Evolutionary conservation across 192 early-diverging fungal genomes (phyloP), one percentile per base, ranked within the genome.

Genomic region (Gamsiella multidivaricata): DNA sequence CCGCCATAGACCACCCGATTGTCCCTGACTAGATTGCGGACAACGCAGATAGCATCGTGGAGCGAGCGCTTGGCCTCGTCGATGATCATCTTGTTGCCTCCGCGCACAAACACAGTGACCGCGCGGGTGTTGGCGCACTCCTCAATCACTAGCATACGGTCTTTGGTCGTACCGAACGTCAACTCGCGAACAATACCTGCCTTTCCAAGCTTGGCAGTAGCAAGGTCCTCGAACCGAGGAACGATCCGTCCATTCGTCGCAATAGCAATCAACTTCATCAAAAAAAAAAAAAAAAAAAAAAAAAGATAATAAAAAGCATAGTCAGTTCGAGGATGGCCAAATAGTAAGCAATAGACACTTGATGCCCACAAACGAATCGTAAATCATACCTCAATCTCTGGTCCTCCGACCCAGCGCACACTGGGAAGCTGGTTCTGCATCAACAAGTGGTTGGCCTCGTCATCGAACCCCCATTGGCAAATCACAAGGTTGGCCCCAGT

Each of bases 381-480:
- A 10, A 18, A 18, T 10, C 45, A 18, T 82, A 93, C 92, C 87
- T 99, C 98, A 59, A 99, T 94, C 83, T 99, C 98, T 15, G 97
- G 97, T 33, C 98, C 98, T 62, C 98, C 98, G 42, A 99, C 97
- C 98, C 98, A 99, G 70, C 98, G 91, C 53, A 98, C 95, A 62
- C 96, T 95, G 33, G 98, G 98, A 51, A 99, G 87, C 78, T 97
- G 69, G 85, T 98, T 96, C 83, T 99, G 98, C 84, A 98, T 85
- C 58, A 99, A 86, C 84, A 99, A 85, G 79, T 98, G 97, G 87
- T 99, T 99, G 50, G 98, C 98, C 82, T 99, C 98, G 74, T 99
- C 98, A 84, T 99, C 98, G 71, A 99, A 99, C 54, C 98, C 98
- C 98, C 98, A 99, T 82, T 99, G 98, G 87, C 98, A 99, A 45